Evolutionary conservation across 768 basidiomycete species (phyloP).

Genomic region (Porphyrellus cyaneotinctus): DNA sequence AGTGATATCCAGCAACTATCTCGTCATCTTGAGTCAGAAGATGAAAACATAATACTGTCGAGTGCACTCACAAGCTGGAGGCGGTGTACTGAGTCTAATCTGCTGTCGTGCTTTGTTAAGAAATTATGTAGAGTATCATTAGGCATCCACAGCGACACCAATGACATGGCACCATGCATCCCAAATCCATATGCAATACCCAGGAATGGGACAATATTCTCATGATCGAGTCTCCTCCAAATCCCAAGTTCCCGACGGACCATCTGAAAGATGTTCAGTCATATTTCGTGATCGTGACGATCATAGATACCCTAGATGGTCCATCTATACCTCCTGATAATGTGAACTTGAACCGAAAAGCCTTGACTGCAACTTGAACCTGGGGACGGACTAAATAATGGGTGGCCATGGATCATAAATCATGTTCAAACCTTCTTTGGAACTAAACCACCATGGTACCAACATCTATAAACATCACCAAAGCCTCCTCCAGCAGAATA

Average conservation of each 20-base stretch:
- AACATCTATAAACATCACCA: background rate
- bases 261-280: background rate
- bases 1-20: conserved; percentile 12
- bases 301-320: background rate
- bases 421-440: background rate
- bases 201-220: background rate
- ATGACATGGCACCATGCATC: background rate
- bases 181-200: background rate
- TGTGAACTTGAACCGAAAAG: background rate
- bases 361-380: background rate
- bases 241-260: background rate
- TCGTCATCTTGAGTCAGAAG: conserved; percentile 14
- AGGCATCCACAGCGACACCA: background rate
- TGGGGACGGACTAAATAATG: background rate
- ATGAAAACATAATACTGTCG: background rate
- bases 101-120: background rate
- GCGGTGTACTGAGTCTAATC: background rate
- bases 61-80: background rate
- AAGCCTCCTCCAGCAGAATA: background rate
- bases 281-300: background rate
- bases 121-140: background rate
- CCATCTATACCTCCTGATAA: background rate
- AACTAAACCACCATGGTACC: background rate
- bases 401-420: no score
- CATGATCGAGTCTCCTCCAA: background rate